phyloP scores from a whole-genome alignment of 2,329 filamentous ascomycete genomes.

The Diaporthe destruens region DNA sequence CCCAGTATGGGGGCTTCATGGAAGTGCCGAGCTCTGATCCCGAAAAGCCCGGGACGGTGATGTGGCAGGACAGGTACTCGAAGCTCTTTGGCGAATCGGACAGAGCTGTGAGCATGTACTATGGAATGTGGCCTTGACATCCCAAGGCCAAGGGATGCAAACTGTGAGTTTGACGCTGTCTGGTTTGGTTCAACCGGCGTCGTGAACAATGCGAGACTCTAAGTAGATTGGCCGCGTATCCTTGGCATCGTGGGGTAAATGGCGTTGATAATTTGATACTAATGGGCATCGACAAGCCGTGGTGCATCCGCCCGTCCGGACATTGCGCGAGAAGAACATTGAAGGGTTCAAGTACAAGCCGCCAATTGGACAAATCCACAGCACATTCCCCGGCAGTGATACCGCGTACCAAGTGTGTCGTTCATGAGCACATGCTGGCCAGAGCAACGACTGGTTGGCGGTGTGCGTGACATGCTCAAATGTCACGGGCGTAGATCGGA shows the following conservation, averaged over 20 bases:
- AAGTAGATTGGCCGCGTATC: background rate
- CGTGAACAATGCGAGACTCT: background rate
- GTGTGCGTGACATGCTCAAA: background rate
- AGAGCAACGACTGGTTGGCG: background rate
- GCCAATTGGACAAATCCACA: background rate
- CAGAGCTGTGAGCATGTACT: conserved; percentile 38
- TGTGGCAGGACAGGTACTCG: conserved; percentile 53
- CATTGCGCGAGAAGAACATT: background rate
- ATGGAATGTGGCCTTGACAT: conserved; percentile 40
- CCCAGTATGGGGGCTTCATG: conserved; percentile 7
- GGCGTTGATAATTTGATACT: background rate
- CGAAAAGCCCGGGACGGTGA: conserved; percentile 29
- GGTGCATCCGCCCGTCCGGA: no score
- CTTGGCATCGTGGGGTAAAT: background rate
- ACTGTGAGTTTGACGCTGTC: background rate
- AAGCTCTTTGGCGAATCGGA: conserved; percentile 48
- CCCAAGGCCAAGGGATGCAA: conserved; percentile 12
- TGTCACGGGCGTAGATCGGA: no score
- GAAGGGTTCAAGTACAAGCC: background rate
- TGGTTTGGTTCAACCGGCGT: background rate
- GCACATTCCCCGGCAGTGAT: background rate
- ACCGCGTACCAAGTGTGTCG: background rate
- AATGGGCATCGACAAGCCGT: background rate
- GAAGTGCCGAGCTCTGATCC: conserved; percentile 36
- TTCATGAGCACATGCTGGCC: background rate